Evolutionary conservation across 306 rosid genomes (phyloP).

Genomic region (Vigna trinervia): DNA sequence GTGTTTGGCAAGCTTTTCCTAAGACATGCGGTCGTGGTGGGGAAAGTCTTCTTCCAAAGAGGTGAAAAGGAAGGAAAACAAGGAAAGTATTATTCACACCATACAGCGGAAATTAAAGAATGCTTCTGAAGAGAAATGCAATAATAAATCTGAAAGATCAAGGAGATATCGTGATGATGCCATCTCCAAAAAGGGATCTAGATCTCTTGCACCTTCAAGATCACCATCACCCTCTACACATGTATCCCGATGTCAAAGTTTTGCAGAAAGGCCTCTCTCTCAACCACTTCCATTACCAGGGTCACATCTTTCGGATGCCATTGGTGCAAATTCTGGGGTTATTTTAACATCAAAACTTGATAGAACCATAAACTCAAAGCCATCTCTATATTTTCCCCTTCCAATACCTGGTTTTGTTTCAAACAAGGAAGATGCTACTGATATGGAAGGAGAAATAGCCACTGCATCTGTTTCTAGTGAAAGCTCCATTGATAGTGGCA

Average conservation of each 20-base stretch:
- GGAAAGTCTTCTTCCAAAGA: slow-evolving; percentile 84
- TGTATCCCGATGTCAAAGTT: slow-evolving; percentile 80
- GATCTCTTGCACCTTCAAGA: slow-evolving; percentile 62
- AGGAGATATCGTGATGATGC: slow-evolving; percentile 57
- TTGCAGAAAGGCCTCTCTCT: slow-evolving; percentile 68
- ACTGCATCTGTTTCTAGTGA: slow-evolving; percentile 77
- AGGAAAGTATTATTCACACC: slow-evolving; percentile 73
- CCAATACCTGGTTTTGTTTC: slow-evolving; percentile 68
- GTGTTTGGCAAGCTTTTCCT: slow-evolving; percentile 34
- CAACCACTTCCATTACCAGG: slow-evolving; percentile 76
- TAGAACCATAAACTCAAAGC: slow-evolving; percentile 58
- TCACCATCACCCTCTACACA: slow-evolving; percentile 70
- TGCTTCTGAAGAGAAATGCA: slow-evolving; percentile 64
- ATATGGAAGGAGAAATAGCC: slow-evolving; percentile 71
- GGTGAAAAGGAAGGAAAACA: slow-evolving; percentile 65
- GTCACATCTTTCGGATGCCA: slow-evolving; percentile 53
- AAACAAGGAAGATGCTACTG: slow-evolving; percentile 55
- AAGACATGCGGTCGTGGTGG: slow-evolving; percentile 89
- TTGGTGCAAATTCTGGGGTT: slow-evolving; percentile 63
- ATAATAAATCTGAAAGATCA: slow-evolving; percentile 58
- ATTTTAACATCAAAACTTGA: slow-evolving; percentile 59
- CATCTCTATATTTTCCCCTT: slow-evolving; percentile 60
- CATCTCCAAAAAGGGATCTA: slow-evolving; percentile 67
- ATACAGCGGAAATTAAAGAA: slow-evolving; percentile 72
- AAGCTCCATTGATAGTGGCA: slow-evolving; percentile 68